phyloP scores from a whole-genome alignment of 768 basidiomycete species.

The Xerocomus spinulosus region DNA sequence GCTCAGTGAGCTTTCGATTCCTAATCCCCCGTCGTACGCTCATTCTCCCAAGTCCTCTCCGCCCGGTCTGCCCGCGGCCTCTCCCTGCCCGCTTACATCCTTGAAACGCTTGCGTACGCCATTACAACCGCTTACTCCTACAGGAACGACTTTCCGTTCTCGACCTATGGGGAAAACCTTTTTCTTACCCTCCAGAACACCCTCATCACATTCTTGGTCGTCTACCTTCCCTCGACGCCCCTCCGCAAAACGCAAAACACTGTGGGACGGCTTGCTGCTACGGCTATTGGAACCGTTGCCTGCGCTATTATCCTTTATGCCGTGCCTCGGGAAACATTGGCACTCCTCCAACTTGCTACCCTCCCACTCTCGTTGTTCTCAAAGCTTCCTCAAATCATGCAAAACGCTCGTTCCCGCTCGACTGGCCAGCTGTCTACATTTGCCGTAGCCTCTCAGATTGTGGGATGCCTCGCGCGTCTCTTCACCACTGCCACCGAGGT shows the following conservation, averaged over 20 bases:
- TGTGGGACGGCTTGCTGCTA: constrained; percentile 30
- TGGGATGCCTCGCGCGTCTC: constrained; percentile 84
- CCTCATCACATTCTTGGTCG: constrained; percentile 83
- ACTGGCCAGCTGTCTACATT: constrained; percentile 95
- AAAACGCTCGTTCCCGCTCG: constrained; percentile 68
- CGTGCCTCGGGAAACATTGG: constrained; percentile 47
- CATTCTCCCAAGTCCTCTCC: constrained; percentile 49
- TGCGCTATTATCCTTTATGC: constrained; percentile 40
- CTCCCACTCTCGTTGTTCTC: constrained; percentile 90
- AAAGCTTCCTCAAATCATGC: constrained; percentile 89
- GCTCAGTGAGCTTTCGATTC: constrained; percentile 51
- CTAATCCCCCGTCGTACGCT: background rate
- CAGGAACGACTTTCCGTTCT: constrained; percentile 86
- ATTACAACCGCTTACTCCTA: constrained; percentile 87
- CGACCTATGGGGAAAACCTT: constrained; percentile 95
- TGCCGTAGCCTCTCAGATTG: constrained; percentile 83
- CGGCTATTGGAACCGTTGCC: constrained; percentile 31
- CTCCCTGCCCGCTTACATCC: constrained; percentile 78
- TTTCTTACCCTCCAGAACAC: constrained; percentile 90
- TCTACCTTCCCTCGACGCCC: constrained; percentile 48
- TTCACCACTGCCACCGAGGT: constrained; percentile 94
- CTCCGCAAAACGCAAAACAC: constrained; percentile 24
- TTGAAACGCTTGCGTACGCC: constrained; percentile 88
- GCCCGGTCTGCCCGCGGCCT: constrained; percentile 82
- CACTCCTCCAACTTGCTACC: constrained; percentile 76